Conservation (phyloP, 176 grass and related monocot genomes). For the Oryza meyeriana region DNA sequence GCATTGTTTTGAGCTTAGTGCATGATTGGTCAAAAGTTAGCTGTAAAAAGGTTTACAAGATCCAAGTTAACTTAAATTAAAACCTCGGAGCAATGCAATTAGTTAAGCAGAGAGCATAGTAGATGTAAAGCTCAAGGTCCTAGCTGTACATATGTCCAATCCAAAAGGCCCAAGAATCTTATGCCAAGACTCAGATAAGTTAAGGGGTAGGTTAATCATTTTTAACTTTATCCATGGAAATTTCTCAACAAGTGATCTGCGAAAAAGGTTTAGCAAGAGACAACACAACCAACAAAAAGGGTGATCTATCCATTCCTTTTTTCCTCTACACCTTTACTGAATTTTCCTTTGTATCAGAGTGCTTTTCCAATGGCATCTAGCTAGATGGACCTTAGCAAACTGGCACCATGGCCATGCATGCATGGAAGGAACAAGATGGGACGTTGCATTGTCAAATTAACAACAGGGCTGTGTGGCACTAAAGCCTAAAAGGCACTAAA, state of each 20-base stretch:
- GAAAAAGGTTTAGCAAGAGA: constrained; percentile 31
- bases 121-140: constrained; percentile 36
- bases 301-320: background rate
- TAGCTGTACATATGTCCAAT: background rate
- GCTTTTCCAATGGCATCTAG: constrained; percentile 42
- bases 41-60: constrained; percentile 32
- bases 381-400: constrained; percentile 32
- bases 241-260: constrained; percentile 1
- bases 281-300: constrained; percentile 52
- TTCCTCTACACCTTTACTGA: constrained; percentile 12
- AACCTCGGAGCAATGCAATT: constrained; percentile 22
- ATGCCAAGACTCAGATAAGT: constrained; percentile 24
- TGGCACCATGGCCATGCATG: background rate
- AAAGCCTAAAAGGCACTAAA: background rate
- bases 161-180: constrained; percentile 38
- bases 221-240: constrained; percentile 29
- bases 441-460: constrained; percentile 23
- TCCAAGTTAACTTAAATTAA: constrained; percentile 40
- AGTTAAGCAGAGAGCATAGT: constrained; percentile 2
- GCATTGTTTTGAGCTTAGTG: constrained; percentile 32
- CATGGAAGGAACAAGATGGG: constrained; percentile 25
- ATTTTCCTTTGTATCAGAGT: constrained; percentile 10
- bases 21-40: constrained; percentile 33
- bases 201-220: constrained; percentile 37
- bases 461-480: background rate